Evolutionary conservation across 176 grass and related monocot species (phyloP), one percentile per base, ranked within the genome.

Genomic region (Musa troglodytarum): DNA sequence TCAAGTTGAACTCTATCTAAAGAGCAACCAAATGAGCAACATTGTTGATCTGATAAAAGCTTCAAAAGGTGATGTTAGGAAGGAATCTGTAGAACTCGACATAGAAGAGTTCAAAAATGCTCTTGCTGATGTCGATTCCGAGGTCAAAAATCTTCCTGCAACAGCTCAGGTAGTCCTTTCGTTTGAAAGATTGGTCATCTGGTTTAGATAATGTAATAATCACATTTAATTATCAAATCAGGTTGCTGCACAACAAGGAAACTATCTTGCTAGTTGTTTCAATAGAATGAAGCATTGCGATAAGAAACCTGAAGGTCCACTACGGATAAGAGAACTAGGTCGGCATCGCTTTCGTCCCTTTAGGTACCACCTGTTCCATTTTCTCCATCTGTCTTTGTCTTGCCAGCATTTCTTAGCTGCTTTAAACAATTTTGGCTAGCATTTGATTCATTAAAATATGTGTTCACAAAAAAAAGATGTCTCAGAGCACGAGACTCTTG

Each of bases 31-130:
- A 55, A 98, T 98, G 90, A 75, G 71, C 7, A 86, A 80, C 59
- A 86, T 93, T 76, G 50, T 75, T 62, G 88, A 91, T 88, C 83
- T 98, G 80, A 87, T 98, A 69, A 85, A 82, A 83, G 78, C 74
- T 53, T 78, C 78, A 24, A 53, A 89, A 79, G 86, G 87, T 68
- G 83, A 96, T 81, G 58, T 73, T 21, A 53, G 91, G 54, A 98
- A 93, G 90, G 90, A 94, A 83, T 88, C 90, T 54, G 83, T 90
- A 72, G 89, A 87, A 13, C 65, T 98, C 55, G 63, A 89, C 66
- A 91, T 93, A 78, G 94, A 98, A 83, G 88, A 93, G 75, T 98
- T 98, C 78, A 98, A 91, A 88, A 93, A 89, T 43, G 90, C 88
- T 79, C 65, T 93, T 34, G 63, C 69, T 53, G 64, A 91, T 54